Evolutionary conservation across 495 filamentous ascomycete genomes (phyloP).

Genomic region (Penicillium malachiteum): DNA sequence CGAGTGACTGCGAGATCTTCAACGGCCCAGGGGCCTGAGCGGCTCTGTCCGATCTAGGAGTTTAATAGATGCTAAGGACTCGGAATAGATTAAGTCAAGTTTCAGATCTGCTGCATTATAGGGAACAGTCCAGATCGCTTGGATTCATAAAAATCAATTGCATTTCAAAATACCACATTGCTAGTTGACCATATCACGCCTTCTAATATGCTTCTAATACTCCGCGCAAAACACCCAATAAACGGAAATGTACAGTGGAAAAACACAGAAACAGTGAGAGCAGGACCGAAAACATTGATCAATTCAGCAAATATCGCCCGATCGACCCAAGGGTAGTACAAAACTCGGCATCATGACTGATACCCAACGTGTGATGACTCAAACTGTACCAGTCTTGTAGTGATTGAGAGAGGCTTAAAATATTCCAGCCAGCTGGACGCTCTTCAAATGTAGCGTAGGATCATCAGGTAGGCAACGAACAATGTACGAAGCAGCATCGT

Average conservation of each 20-base stretch:
- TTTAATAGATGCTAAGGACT: not conserved
- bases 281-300: not conserved
- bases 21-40: not conserved
- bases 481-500: not conserved
- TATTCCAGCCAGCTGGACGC: constrained; percentile 15
- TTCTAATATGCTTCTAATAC: constrained; percentile 18
- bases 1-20: not conserved
- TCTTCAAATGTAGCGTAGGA: constrained; percentile 53
- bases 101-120: no score
- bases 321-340: not conserved
- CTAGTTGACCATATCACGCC: constrained; percentile 3
- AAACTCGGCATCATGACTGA: not conserved
- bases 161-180: constrained; percentile 1
- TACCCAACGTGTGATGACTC: not conserved
- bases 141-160: not conserved
- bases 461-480: constrained; percentile 40
- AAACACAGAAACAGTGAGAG: not conserved
- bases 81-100: no score
- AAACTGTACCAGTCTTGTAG: not conserved
- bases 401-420: not conserved
- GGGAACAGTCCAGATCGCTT: no score
- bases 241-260: constrained; percentile 11
- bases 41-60: not conserved
- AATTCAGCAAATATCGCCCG: not conserved
- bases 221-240: constrained; percentile 4